Evolutionary conservation across 495 filamentous ascomycete genomes (phyloP), one percentile per base, ranked within the genome.

Genomic region (Diplogelasinospora grovesii): DNA sequence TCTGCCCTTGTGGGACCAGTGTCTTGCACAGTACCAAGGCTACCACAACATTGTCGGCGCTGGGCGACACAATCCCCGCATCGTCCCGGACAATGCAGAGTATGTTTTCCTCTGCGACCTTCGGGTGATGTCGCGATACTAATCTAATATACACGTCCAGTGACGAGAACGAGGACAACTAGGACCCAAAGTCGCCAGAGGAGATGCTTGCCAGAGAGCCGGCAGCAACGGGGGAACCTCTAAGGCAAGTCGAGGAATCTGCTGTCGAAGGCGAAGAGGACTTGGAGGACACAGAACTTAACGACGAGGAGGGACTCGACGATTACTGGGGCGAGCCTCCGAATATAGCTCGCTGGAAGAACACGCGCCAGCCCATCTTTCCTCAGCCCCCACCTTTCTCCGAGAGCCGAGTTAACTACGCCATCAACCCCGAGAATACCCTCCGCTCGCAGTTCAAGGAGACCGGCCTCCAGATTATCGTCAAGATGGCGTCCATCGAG

Each of bases 401-500:
- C 21, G 4, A 24, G 24, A 43, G 18, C 50, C 53, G 45, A 15
- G 60, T 59, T 49, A 61, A 26, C 57, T 71, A 42, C 52, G 45
- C 18, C 43, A 63, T 34, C 55, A 14, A 21, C 45, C 21, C 14
- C 2, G 33, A 49, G 27, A 49, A 64, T 2, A 41, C 39, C 2
- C 45, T 61, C 32, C 36, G 44, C 11, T 22, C 57, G 18, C 46
- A 62, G 31, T 77, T 74, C 49, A 56, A 56, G 20, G 41, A 59
- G 9, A 43, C 43, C 0, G 70, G 69, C 0, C 46, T 83, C 4
- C 81, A 84, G 45, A 63, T 84, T 18, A 81, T 85, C 22, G 73
- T 83, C 26, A 82, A 83, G 46, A 59, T 84, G 34, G 71, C 73
- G 5, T 74, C 72, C 32, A 81, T 84, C 35, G 63, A 80, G 31